Percentiles rank a stretch among this genome's conserved stretches.
phyloP scores from a whole-genome alignment of 2,329 filamentous ascomycete genomes.

The Massarina eburnea region DNA sequence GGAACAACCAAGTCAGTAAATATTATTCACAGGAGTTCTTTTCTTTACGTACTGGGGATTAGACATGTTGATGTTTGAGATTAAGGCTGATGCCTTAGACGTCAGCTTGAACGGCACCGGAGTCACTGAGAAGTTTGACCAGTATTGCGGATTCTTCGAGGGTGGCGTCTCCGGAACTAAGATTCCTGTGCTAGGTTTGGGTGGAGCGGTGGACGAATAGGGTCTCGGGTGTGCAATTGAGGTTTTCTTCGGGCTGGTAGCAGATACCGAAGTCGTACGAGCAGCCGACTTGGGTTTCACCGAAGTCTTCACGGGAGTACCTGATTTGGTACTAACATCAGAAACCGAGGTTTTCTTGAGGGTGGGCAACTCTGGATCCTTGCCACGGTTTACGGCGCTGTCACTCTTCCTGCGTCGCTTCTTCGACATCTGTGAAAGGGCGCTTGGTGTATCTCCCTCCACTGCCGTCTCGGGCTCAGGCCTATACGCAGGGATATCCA shows the following conservation, averaged over 20 bases:
- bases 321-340: background rate
- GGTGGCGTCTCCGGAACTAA: slow-evolving; percentile 13
- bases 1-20: too few species aligned
- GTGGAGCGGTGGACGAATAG: background rate
- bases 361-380: background rate
- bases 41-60: too few species aligned
- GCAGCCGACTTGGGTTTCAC: background rate
- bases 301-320: background rate
- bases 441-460: background rate
- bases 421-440: background rate
- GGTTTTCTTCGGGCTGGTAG: background rate
- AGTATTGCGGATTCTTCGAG: background rate
- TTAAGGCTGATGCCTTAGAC: too few species aligned
- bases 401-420: slow-evolving; percentile 6
- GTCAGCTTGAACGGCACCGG: slow-evolving; percentile 6
- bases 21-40: too few species aligned
- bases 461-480: background rate
- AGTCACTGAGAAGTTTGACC: background rate
- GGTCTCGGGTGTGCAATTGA: slow-evolving; percentile 2
- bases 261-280: background rate
- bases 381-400: background rate
- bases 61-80: background rate
- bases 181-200: background rate
- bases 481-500: background rate
- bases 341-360: background rate